Base-by-base conservation (phyloP, 805 yeast genomes). In the Clavispora carvajalis region DNA sequence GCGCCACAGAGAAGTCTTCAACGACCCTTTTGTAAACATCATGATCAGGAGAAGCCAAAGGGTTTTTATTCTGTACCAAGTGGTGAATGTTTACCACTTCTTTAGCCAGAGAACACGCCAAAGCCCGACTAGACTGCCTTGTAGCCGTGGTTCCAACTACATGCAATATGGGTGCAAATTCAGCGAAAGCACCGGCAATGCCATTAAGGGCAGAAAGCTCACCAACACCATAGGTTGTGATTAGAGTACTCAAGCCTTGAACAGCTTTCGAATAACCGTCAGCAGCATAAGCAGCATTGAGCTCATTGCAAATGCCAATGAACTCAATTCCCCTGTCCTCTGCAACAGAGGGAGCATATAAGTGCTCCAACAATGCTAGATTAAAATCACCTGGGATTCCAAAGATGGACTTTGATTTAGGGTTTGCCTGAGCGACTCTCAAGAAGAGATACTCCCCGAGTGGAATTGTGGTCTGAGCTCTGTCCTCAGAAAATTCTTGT, bases 171-270 rank as follows among this genome's bases (percentile, higher is more conserved):
- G 93, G 93, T 33, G 82, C 82, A 50, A 71, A 76, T 63, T 88
- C 96, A 24, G 95, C 84, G 65, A 75, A 82, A 0, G 95, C 77
- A 37, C 95, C 95, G 23, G 88, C 71, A 40, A 86, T 66, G 36
- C 95, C 95, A 62, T 87, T 87, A 46, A 87, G 55, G 2, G 95
- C 95, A 43, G 88, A 79, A 46, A 87, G 71, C 59, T 88, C 96
- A 42, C 96, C 96, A 13, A 88, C 96, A 37, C 96, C 96, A 60
- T 72, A 85, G 4, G 96, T 88, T 38, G 90, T 80, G 38, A 72
- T 62, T 48, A 72, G 59, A 16, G 80, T 88, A 39, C 88, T 86
- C 44, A 65, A 50, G 4, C 71, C 67, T 6, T 85, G 74, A n/a
- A 77, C 73, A 36, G 72, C 68, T 22, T 80, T 71, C 15, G 93